Evolutionary conservation across 164 flowering plant species (phyloP), one percentile per base, ranked within the genome.

Genomic region (Aristolochia californica): DNA sequence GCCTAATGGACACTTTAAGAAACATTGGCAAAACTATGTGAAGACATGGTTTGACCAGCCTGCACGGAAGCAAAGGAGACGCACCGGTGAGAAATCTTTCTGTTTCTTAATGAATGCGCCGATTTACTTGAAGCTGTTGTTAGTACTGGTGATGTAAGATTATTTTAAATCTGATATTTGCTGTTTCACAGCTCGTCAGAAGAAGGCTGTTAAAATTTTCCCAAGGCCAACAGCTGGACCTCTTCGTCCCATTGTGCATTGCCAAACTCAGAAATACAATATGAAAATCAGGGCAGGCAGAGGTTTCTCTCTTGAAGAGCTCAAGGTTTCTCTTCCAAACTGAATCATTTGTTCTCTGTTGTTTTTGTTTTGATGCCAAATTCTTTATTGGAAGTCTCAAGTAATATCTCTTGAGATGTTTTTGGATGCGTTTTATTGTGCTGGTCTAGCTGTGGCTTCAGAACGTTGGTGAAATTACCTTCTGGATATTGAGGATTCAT

Each of bases 21-120:
- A 87, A 77, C 91, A 84, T 40, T 87, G 95, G 91, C 95, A 87
- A 53, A 87, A 87, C 66, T 84, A 87, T 68, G 85, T 87, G 5
- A 84, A 60, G 72, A 84, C 95, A 0, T 87, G 91, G 95, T 84
- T 87, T 64, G 83, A 87, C 56, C 95, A 84, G 28, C 95, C 91
- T 13, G 95, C 95, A 1, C 68, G 95, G 60, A 87, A 87, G 55
- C 69, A 75, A 48, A 80, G 88, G 55, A 72, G 91, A 73, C 73
- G 91, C 15, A 18, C 52, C 43, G 95, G 95, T 82, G 65, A 51
- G 64, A 9, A 38, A 10, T 43, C 16, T 11, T 28, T 60, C 22
- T 12, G 0, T 5, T 0, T 56, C n/a, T 40, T 26, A 45, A 24
- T 15, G 13, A 1, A 13, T 25, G 20, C 5, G 13, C 45, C n/a